Percentiles rank a stretch among this genome's conserved stretches.
phyloP scores from a whole-genome alignment of 331 rosid genomes.

The Spiraea crenata region DNA sequence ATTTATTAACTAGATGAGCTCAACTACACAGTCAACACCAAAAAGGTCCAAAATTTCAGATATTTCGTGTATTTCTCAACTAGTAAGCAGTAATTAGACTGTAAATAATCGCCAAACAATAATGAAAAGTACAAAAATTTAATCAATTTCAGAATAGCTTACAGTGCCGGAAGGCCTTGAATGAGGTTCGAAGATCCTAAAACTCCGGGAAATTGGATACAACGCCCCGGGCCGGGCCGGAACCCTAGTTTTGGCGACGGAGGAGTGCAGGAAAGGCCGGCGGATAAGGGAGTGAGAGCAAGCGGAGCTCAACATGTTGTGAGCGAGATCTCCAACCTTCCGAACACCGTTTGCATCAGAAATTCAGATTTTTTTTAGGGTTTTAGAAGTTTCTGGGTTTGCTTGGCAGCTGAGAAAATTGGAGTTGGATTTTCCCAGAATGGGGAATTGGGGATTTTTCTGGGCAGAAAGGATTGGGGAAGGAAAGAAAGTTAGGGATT shows the following conservation, averaged over 20 bases:
- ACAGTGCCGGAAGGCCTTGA: conserved; percentile 39
- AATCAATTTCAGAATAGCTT: conserved; percentile 9
- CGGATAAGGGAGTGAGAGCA: conserved; percentile 40
- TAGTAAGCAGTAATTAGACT: neutral
- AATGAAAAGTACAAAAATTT: neutral
- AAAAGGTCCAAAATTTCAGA: neutral
- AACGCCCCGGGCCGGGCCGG: conserved; percentile 30
- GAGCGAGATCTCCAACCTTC: conserved; percentile 25
- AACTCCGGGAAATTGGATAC: conserved; percentile 38
- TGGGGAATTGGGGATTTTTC: neutral
- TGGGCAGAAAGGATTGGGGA: neutral
- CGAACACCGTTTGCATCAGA: conserved; percentile 27
- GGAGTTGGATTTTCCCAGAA: neutral
- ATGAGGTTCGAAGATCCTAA: conserved; percentile 60
- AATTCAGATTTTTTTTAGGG: neutral
- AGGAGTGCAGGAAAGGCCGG: conserved; percentile 48
- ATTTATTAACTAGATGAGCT: neutral
- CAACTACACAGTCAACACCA: neutral
- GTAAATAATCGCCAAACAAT: neutral
- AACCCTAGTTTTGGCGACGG: conserved; percentile 38
- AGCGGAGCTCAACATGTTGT: conserved; percentile 64
- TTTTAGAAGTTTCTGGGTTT: neutral
- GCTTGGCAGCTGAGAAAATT: neutral
- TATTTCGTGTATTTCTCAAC: neutral
- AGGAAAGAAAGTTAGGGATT: neutral